Evolutionary conservation across 371 early-diverging fungal genomes (phyloP), one percentile per base, ranked within the genome.

Genomic region (Paraphysoderma sedebokerense): DNA sequence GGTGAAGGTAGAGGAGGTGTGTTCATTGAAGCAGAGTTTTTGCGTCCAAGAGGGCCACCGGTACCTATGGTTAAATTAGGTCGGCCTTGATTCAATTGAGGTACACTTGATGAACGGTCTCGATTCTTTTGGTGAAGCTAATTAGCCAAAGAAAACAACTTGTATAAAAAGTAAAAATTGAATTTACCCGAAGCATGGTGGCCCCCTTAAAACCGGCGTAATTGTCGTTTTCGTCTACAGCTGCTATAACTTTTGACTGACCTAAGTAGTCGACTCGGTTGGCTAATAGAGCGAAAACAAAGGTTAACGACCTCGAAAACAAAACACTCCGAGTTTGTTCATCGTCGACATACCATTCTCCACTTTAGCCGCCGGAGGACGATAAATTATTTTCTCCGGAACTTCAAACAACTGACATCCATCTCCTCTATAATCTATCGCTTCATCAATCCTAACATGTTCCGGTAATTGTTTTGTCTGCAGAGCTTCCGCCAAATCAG

Each of bases 291-390:
- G n/a, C n/a, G n/a, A n/a, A n/a, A n/a, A n/a, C n/a, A n/a, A n/a
- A n/a, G n/a, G n/a, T n/a, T n/a, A n/a, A n/a, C n/a, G n/a, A n/a
- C n/a, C n/a, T n/a, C n/a, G n/a, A n/a, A n/a, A n/a, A n/a, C n/a
- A n/a, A n/a, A n/a, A n/a, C n/a, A n/a, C n/a, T n/a, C n/a, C n/a
- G n/a, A n/a, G n/a, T n/a, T n/a, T n/a, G n/a, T n/a, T n/a, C n/a
- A n/a, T n/a, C n/a, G n/a, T n/a, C n/a, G n/a, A n/a, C n/a, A n/a
- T n/a, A n/a, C n/a, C n/a, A 58, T 83, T 85, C 56, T 80, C 76
- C 38, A 86, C 63, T 55, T 84, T 85, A 50, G 72, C 76, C 40
- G 79, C 84, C 8, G 84, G 69, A 23, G 93, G 97, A 38, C 84
- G 69, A 57, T 80, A 92, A 15, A 89, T 57, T 2, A 78, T 68